phyloP scores from a whole-genome alignment of 495 filamentous ascomycete species.

The Extremus antarcticus region DNA sequence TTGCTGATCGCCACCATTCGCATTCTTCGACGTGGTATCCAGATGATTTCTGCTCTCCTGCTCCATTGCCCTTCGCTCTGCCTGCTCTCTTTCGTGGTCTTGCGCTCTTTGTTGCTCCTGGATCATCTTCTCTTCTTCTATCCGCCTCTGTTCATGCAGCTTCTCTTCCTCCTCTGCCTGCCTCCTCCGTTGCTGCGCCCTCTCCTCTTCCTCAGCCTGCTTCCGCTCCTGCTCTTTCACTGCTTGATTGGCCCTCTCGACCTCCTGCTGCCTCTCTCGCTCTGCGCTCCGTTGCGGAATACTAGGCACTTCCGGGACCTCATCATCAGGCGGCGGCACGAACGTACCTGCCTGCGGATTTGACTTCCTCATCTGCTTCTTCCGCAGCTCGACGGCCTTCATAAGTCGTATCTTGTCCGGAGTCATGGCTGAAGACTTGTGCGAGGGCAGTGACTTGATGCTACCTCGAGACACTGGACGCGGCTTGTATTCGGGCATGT shows the following conservation, averaged over 20 bases:
- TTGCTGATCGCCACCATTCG: background rate
- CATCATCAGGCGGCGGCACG: constrained; percentile 13
- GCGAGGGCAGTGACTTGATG: constrained; percentile 35
- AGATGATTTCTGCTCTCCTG: too few species aligned
- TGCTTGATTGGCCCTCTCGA: background rate
- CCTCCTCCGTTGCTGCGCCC: background rate
- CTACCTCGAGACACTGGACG: constrained; percentile 40
- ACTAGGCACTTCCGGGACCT: constrained; percentile 5
- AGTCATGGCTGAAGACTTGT: constrained; percentile 56
- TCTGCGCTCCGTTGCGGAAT: background rate
- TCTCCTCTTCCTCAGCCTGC: background rate
- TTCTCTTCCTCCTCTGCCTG: background rate
- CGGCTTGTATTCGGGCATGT: constrained; percentile 35
- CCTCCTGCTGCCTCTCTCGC: background rate
- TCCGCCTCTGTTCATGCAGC: too few species aligned
- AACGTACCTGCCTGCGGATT: constrained; percentile 8
- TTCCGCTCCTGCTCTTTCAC: background rate
- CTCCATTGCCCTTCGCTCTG: too few species aligned
- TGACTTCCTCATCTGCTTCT: constrained; percentile 44
- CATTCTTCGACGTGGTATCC: too few species aligned
- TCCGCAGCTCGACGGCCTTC: constrained; percentile 85
- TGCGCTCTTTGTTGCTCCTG: too few species aligned
- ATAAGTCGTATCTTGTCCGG: constrained; percentile 84
- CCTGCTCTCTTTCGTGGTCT: too few species aligned
- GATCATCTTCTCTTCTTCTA: too few species aligned